Percentiles rank a stretch among this genome's conserved stretches.
Conservation (phyloP, 2,329 filamentous ascomycete species). For the Lecanoromycetidae sp. region DNA sequence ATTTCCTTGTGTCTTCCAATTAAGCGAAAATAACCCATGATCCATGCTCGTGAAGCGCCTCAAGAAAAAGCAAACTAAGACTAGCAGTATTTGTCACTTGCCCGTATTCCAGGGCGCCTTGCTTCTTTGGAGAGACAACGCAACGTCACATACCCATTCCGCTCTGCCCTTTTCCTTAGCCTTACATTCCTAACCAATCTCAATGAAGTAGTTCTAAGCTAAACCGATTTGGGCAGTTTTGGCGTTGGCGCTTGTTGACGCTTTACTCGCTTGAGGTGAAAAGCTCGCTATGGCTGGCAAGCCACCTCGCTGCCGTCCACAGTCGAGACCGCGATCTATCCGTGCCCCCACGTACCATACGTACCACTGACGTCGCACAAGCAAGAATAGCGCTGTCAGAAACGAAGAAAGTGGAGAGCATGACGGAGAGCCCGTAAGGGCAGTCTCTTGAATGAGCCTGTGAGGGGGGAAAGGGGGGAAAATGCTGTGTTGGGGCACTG, state of each 20-base stretch:
- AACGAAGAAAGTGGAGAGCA: neutral
- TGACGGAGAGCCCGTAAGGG: neutral
- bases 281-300: neutral
- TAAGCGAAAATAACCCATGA: neutral
- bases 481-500: too few species aligned
- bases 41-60: too few species aligned
- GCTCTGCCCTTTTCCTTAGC: neutral
- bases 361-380: constrained; percentile 7
- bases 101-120: neutral
- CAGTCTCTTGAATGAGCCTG: neutral
- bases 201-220: neutral
- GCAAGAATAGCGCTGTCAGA: constrained; percentile 7
- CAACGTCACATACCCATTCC: neutral
- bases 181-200: neutral
- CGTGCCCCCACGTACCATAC: neutral
- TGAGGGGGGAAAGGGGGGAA: neutral
- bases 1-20: neutral
- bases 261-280: neutral
- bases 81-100: constrained; percentile 1
- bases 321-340: neutral
- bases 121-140: neutral
- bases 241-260: constrained; percentile 1
- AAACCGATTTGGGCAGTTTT: neutral
- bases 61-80: too few species aligned
- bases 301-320: neutral